Evolutionary conservation across 2,329 filamentous ascomycete genomes (phyloP).

Genomic region (Cercospora berteroae): DNA sequence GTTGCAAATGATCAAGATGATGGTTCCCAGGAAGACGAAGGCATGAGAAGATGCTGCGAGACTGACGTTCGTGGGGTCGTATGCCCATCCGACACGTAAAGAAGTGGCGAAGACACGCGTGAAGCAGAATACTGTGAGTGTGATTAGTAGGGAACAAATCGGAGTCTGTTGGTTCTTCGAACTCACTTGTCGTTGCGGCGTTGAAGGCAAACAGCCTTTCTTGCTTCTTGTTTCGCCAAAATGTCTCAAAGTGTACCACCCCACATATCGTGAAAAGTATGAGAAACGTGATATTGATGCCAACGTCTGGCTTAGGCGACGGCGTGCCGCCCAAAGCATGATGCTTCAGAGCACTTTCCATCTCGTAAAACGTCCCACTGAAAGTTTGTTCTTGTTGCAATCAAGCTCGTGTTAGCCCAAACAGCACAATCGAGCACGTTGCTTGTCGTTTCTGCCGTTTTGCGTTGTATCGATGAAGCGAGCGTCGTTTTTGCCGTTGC

Average conservation of each 20-base stretch:
- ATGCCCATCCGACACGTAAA: slow-evolving; percentile 59
- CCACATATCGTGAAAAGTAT: slow-evolving; percentile 56
- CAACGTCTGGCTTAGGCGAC: slow-evolving; percentile 58
- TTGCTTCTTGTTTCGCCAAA: slow-evolving; percentile 51
- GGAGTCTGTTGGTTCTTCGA: background rate
- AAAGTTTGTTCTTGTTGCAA: background rate
- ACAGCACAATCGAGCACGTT: slow-evolving; percentile 1
- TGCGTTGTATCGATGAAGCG: background rate
- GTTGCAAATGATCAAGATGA: slow-evolving; percentile 76
- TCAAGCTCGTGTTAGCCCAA: background rate
- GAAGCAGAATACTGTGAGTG: slow-evolving; percentile 51
- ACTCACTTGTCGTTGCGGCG: slow-evolving; percentile 50
- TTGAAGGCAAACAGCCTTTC: slow-evolving; percentile 58
- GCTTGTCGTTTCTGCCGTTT: slow-evolving; percentile 7
- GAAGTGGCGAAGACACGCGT: slow-evolving; percentile 48
- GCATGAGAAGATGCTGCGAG: slow-evolving; percentile 61
- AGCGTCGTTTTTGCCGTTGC: slow-evolving; percentile 6
- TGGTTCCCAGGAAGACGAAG: slow-evolving; percentile 69
- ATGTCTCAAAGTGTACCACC: slow-evolving; percentile 58
- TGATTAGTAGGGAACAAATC: background rate
- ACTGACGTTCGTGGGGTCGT: slow-evolving; percentile 41
- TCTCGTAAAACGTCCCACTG: background rate
- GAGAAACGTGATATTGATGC: slow-evolving; percentile 64
- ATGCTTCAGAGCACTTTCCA: slow-evolving; percentile 4
- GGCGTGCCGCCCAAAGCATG: slow-evolving; percentile 61